These are phyloP conservation scores for Paraphaeosphaeria minitans DNA, from an alignment of 2,329 filamentous ascomycete genomes.

Conservation along the genomic window DNA sequence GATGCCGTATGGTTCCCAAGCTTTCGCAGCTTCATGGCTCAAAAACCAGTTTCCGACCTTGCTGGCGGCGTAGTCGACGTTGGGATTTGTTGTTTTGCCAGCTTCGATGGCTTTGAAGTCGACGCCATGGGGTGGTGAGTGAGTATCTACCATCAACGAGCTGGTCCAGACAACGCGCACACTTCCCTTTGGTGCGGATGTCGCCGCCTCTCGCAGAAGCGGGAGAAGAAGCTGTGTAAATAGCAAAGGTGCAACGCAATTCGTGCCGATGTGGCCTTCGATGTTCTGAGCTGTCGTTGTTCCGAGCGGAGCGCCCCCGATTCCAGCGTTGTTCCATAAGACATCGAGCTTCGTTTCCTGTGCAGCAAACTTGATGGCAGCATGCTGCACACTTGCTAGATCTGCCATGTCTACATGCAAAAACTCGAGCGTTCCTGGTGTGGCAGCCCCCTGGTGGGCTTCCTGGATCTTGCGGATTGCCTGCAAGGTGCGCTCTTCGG, in stretches of 20 bases:
- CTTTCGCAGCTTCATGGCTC: conserved; percentile 15
- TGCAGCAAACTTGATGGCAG: conserved; percentile 42
- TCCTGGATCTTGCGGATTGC: conserved; percentile 51
- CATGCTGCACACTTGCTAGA: conserved; percentile 36
- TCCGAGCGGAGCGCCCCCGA: conserved; percentile 27
- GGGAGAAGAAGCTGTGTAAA: conserved; percentile 46
- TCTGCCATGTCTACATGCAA: conserved; percentile 47
- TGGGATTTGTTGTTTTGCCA: conserved; percentile 6
- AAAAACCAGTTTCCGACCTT: conserved; percentile 27
- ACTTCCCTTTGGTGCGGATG: conserved; percentile 18
- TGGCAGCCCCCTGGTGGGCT: conserved; percentile 21
- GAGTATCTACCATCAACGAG: conserved; percentile 13
- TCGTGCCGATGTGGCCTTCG: conserved; percentile 43
- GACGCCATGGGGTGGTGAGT: conserved; percentile 8
- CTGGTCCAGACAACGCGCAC: conserved; percentile 44
- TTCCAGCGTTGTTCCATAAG: conserved; percentile 43
- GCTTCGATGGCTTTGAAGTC: conserved; percentile 8
- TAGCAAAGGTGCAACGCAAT: conserved; percentile 46
- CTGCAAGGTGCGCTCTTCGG: conserved; percentile 42
- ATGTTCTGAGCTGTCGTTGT: conserved; percentile 20
- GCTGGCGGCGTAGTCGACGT: conserved; percentile 17
- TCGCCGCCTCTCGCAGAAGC: conserved; percentile 34
- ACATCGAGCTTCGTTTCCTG: conserved; percentile 50
- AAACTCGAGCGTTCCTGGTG: conserved; percentile 20
- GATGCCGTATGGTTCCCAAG: conserved; percentile 15